Evolutionary conservation across 345 rosid genomes (phyloP), one percentile per base, ranked within the genome.

Genomic region (Combretum micranthum): DNA sequence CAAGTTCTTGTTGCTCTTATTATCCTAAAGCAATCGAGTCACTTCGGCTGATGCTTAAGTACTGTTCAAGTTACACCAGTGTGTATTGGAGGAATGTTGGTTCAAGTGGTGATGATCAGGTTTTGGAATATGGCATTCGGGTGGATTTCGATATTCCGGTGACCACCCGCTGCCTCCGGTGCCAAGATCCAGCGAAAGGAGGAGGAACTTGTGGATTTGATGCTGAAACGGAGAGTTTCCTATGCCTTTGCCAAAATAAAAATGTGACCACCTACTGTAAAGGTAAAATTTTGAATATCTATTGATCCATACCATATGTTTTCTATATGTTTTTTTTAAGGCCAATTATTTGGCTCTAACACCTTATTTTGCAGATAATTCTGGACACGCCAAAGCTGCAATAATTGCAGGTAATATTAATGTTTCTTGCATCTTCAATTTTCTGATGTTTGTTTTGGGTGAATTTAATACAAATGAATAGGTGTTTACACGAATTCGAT

Each of bases 21-120:
- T 79, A 72, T 52, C 97, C 99, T 0, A 93, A 82, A 62, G 96
- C 94, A 0, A 83, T 82, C 0, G 96, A 89, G 52, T 89, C 99
- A 19, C 68, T 86, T 20, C 75, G 96, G 82, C 69, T 93, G 55
- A 93, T 93, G 96, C 75, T 89, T 15, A 66, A 73, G 65, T 82
- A 85, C 55, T 93, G 96, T n/a, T 84, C 91, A 13, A 76, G 85
- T 12, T 89, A 88, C 55, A 80, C 96, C 0, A 85, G 99, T 19
- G 75, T 93, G 68, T 80, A 93, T 23, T 85, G 99, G 99, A 83
- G 86, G 70, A 87, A 74, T 58, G 65, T 54, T 1, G 86, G 82
- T 12, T 72, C 26, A 1, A 74, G 56, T 55, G 55, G 81, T 14
- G 73, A 83, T 44, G 79, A 76, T 69, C 91, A 83, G 79, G 83